Percentiles rank a stretch among this genome's conserved stretches.
These are phyloP conservation scores for Beauveria caledonica DNA, from an alignment of 2,329 filamentous ascomycete species.

Conservation along the genomic window DNA sequence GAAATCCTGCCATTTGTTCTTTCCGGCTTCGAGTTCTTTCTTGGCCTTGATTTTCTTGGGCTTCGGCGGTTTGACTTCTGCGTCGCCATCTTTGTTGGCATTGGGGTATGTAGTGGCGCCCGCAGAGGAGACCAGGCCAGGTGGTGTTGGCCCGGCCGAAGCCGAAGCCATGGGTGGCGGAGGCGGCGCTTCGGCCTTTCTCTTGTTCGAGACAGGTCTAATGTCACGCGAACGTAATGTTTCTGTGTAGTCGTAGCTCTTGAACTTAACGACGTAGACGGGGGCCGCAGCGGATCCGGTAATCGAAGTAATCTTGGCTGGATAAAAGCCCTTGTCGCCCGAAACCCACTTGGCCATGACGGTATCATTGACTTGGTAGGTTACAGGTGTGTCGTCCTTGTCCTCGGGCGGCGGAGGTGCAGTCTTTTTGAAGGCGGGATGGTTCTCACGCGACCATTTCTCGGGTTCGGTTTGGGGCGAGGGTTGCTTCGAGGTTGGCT, in stretches of 20 bases:
- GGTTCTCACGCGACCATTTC: conserved; percentile 75
- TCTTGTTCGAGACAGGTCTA: conserved; percentile 69
- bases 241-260: conserved; percentile 79
- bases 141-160: conserved; percentile 27
- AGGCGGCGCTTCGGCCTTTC: conserved; percentile 75
- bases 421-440: conserved; percentile 62
- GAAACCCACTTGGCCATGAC: conserved; percentile 87
- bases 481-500: conserved; percentile 36
- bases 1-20: conserved; percentile 94
- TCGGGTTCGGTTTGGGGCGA: conserved; percentile 50
- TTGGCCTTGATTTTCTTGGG: conserved; percentile 88
- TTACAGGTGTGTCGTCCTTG: conserved; percentile 45
- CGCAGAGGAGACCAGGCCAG: conserved; percentile 43
- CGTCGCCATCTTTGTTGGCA: conserved; percentile 52
- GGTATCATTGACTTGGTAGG: conserved; percentile 80
- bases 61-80: conserved; percentile 61
- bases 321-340: conserved; percentile 84
- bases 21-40: conserved; percentile 82
- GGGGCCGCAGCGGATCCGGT: conserved; percentile 86
- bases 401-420: conserved; percentile 32
- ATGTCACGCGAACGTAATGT: conserved; percentile 77
- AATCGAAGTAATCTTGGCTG: conserved; percentile 85
- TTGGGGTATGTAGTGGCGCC: conserved; percentile 53
- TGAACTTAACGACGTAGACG: conserved; percentile 92
- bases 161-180: conserved; percentile 26